These are phyloP conservation scores for Dactylorhiza incarnata DNA, from an alignment of 106 monocot genomes.

Conservation along the genomic window DNA sequence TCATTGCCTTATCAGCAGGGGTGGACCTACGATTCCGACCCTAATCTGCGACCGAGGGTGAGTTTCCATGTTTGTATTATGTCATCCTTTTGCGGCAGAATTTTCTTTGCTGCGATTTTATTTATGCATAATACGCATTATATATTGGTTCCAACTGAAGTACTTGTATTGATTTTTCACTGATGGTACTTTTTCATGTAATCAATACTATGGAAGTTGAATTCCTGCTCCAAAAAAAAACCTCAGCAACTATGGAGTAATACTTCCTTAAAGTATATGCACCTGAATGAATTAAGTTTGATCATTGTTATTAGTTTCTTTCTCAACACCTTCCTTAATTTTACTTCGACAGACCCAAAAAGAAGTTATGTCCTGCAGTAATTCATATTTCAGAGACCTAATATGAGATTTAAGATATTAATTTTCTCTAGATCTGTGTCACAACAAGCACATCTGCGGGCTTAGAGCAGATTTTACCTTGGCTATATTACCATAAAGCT, in stretches of 20 bases:
- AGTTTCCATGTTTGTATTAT: neutral
- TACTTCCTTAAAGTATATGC: neutral
- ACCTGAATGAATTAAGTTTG: neutral
- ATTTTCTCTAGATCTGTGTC: slow-evolving; percentile 48
- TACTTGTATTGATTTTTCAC: neutral
- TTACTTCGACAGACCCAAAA: neutral
- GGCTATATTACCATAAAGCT: slow-evolving; percentile 80
- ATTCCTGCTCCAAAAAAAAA: neutral
- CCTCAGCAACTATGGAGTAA: neutral
- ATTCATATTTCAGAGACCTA: neutral
- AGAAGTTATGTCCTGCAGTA: neutral
- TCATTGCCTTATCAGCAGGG: slow-evolving; percentile 58
- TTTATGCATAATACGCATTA: neutral
- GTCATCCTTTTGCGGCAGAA: neutral
- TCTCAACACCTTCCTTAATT: neutral
- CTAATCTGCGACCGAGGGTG: slow-evolving; percentile 63
- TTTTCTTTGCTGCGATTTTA: neutral
- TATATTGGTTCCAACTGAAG: neutral
- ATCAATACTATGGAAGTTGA: neutral
- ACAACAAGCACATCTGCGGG: slow-evolving; percentile 75
- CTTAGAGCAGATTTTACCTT: slow-evolving; percentile 73
- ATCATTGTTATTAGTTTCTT: neutral
- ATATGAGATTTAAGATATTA: neutral
- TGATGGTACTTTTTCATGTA: neutral
- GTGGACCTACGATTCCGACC: slow-evolving; percentile 45